A percentile compares a stretch with the other conserved stretches of the same genome.
These are phyloP conservation scores for Tetraselmis chui DNA, from an alignment of 139 green algal species.

Conservation along the genomic window DNA sequence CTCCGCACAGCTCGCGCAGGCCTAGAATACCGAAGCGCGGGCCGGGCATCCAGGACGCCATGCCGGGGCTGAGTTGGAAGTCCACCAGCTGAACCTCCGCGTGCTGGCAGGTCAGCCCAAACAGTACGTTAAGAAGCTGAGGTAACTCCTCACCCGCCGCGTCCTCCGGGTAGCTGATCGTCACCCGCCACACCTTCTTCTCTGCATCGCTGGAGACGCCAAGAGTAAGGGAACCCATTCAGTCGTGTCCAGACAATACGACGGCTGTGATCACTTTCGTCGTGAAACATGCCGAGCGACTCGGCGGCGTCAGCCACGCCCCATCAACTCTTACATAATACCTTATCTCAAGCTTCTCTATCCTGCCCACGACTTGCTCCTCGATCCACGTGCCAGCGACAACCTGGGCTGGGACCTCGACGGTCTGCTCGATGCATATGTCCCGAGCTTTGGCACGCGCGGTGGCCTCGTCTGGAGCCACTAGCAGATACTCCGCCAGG, in stretches of 20 bases:
- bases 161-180: slow-evolving; percentile 21
- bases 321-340: slow-evolving; percentile 3
- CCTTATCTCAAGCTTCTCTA: background rate
- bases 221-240: too few species aligned
- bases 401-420: slow-evolving; percentile 20
- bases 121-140: slow-evolving; percentile 30
- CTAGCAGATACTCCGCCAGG: background rate
- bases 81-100: slow-evolving; percentile 19
- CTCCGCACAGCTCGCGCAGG: slow-evolving; percentile 15
- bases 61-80: slow-evolving; percentile 4
- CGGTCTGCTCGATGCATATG: slow-evolving; percentile 25
- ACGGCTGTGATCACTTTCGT: too few species aligned
- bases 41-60: slow-evolving; percentile 10
- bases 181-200: background rate
- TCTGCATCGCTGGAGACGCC: background rate
- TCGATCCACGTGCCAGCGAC: slow-evolving; percentile 14
- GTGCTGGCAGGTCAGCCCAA: slow-evolving; percentile 27
- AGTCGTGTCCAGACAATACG: too few species aligned
- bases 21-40: slow-evolving; percentile 17
- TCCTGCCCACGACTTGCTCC: slow-evolving; percentile 17
- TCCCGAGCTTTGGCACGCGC: background rate
- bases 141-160: slow-evolving; percentile 17
- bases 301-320: too few species aligned
- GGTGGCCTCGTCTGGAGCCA: background rate
- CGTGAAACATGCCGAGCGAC: too few species aligned